A percentile compares a stretch with the other conserved stretches of the same genome.
These are phyloP conservation scores for Coemansia sp. DNA, from an alignment of 192 early-diverging fungal genomes.

Conservation along the genomic window DNA sequence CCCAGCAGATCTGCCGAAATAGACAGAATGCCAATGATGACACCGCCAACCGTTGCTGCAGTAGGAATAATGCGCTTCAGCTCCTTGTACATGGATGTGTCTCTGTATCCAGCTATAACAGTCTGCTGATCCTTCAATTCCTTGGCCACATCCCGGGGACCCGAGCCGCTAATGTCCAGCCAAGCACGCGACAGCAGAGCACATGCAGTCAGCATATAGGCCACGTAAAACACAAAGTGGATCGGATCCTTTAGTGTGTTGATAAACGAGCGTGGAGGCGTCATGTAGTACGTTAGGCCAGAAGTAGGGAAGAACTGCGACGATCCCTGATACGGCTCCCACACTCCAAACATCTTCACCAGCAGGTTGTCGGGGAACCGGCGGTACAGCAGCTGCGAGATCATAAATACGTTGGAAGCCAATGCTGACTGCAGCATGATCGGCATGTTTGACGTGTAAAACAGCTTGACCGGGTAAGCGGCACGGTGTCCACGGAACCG, in stretches of 20 bases:
- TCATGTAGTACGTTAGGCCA: slow-evolving; percentile 97
- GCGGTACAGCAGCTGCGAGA: slow-evolving; percentile 97
- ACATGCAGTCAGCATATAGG: slow-evolving; percentile 93
- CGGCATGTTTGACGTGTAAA: slow-evolving; percentile 99
- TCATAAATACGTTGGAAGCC: slow-evolving; percentile 95
- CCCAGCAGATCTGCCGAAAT: slow-evolving; percentile 96
- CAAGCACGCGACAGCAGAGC: slow-evolving; percentile 97
- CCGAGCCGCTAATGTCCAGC: slow-evolving; percentile 98
- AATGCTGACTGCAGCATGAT: slow-evolving; percentile 99
- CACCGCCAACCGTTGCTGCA: slow-evolving; percentile 95
- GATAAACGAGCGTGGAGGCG: slow-evolving; percentile 85
- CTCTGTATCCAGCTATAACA: slow-evolving; percentile 91
- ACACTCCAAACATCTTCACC: slow-evolving; percentile 91
- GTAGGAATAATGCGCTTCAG: slow-evolving; percentile 98
- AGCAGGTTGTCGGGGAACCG: slow-evolving; percentile 96
- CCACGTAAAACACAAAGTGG: slow-evolving; percentile 90
- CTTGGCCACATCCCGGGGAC: slow-evolving; percentile 94
- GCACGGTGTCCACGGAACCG: slow-evolving; percentile 95
- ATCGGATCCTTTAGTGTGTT: slow-evolving; percentile 89
- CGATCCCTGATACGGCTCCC: slow-evolving; percentile 95
- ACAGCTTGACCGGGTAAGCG: slow-evolving; percentile 98
- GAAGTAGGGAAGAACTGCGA: slow-evolving; percentile 89
- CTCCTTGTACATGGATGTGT: slow-evolving; percentile 98
- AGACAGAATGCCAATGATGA: slow-evolving; percentile 92
- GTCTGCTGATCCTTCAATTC: slow-evolving; percentile 98